Evolutionary conservation across 139 green algal species (phyloP).

Genomic region (Eudorina sp.): DNA sequence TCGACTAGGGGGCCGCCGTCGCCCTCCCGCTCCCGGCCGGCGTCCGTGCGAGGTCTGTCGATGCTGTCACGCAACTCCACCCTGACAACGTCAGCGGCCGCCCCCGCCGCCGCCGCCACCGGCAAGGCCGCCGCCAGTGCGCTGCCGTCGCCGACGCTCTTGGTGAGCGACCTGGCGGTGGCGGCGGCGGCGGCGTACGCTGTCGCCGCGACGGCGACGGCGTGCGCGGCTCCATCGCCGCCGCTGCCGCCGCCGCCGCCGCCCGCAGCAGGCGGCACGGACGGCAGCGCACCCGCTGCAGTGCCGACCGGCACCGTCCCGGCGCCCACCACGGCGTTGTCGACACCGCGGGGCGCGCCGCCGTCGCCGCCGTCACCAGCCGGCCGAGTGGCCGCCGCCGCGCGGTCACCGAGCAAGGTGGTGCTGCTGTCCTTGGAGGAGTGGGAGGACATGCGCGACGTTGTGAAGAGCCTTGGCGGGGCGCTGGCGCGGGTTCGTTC

Average conservation of each 20-base stretch:
- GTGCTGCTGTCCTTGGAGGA: not conserved
- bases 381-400: too few relatives aligned
- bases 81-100: not conserved
- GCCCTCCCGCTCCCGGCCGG: not conserved
- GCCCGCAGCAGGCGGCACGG: too few relatives aligned
- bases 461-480: not conserved
- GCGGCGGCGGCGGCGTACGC: not conserved
- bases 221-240: not conserved
- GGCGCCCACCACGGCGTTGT: not conserved
- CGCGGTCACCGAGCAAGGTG: slow-evolving; percentile 1
- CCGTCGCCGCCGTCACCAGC: not conserved
- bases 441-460: not conserved
- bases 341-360: not conserved
- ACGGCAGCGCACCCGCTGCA: too few relatives aligned
- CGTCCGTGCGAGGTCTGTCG: not conserved
- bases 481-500: not conserved
- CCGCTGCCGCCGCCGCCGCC: not conserved
- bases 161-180: not conserved
- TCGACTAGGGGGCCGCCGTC: not conserved
- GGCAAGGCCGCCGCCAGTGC: not conserved
- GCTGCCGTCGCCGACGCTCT: not conserved
- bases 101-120: not conserved
- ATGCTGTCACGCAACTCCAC: not conserved
- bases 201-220: not conserved
- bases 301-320: not conserved